Base-by-base conservation (phyloP, 2,329 filamentous ascomycete species). In the Calonectria hawksworthii region DNA sequence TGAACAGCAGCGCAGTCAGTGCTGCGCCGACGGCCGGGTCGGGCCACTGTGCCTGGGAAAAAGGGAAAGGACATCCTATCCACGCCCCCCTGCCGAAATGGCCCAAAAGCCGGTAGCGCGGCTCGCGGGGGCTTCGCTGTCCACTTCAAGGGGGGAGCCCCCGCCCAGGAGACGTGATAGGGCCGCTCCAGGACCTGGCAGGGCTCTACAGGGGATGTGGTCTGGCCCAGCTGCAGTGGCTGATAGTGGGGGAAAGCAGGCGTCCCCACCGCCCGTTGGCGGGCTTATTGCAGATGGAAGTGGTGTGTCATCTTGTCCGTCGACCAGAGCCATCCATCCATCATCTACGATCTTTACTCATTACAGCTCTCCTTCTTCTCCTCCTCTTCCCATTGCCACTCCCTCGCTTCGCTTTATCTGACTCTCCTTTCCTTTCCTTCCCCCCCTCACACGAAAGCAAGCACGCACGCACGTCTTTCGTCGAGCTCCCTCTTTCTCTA, bases 101-200 rank as follows among this genome's bases (percentile, higher is more conserved):
- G 56, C 34, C 56, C 56, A 63, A 63, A 38, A 38, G 34, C 54
- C 63, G 50, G 69, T 41, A 71, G 59, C 59, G 64, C 51, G 41
- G 63, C 70, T 68, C 70, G 70, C 51, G 59, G 71, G 50, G 71
- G 56, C 71, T 70, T 73, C 59, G 71, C 34, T 73, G 65, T 65
- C 64, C 66, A 50, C 50, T 73, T 38, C 71, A 65, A 47, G 65
- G 66, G 71, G 47, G 26, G 54, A 10, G 34, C 21, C 52, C 23
- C 30, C 67, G 34, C 38, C 61, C 21, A 30, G n/a, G 65, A 28
- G 18, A 64, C 38, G 59, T 73, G 71, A 73, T 73, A 73, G 71
- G 70, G 64, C 30, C 41, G 52, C 30, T 44, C 44, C 54, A 72
- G 64, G 64, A 50, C 30, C 30, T 51, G 38, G 41, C 68, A 70